A percentile compares a stretch with the other conserved stretches of the same genome.
Conservation (phyloP, 1,284 basidiomycete genomes). For the Moesziomyces sp. region DNA sequence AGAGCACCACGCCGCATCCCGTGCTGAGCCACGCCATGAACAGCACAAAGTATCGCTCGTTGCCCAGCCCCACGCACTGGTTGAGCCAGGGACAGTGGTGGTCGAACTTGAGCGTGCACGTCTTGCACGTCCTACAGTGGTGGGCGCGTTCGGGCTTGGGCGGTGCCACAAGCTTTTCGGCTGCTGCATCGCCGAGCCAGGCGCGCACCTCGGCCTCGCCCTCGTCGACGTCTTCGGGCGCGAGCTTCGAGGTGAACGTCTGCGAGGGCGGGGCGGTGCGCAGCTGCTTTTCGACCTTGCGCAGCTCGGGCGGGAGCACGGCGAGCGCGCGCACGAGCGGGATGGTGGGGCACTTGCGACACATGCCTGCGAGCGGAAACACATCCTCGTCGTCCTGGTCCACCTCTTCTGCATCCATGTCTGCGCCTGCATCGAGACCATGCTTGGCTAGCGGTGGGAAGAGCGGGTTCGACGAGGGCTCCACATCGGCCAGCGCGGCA, state of each 20-base stretch:
- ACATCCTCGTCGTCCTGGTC: conserved; percentile 55
- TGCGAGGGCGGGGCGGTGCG: conserved; percentile 26
- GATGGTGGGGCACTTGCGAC: conserved; percentile 59
- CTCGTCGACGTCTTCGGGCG: conserved; percentile 53
- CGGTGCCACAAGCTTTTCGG: conserved; percentile 63
- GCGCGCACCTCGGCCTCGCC: conserved; percentile 57
- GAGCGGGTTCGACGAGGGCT: conserved; percentile 14
- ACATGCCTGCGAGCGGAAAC: conserved; percentile 59
- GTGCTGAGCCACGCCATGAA: conserved; percentile 77
- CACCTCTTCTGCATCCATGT: conserved; percentile 7
- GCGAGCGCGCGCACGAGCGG: conserved; percentile 55
- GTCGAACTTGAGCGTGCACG: conserved; percentile 86
- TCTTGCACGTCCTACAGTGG: conserved; percentile 92
- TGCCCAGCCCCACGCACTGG: conserved; percentile 91
- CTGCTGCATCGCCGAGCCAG: conserved; percentile 57
- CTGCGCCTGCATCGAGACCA: neutral
- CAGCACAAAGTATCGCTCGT: conserved; percentile 93
- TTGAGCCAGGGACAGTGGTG: conserved; percentile 82
- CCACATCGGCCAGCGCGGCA: conserved; percentile 7
- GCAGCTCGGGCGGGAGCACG: conserved; percentile 61
- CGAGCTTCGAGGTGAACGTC: conserved; percentile 25
- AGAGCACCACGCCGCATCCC: conserved; percentile 53
- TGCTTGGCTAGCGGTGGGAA: neutral
- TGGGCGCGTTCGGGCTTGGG: conserved; percentile 89
- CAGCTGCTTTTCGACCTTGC: conserved; percentile 55